Evolutionary conservation across 495 filamentous ascomycete genomes (phyloP).

Genomic region (Aspergillus sparsus): DNA sequence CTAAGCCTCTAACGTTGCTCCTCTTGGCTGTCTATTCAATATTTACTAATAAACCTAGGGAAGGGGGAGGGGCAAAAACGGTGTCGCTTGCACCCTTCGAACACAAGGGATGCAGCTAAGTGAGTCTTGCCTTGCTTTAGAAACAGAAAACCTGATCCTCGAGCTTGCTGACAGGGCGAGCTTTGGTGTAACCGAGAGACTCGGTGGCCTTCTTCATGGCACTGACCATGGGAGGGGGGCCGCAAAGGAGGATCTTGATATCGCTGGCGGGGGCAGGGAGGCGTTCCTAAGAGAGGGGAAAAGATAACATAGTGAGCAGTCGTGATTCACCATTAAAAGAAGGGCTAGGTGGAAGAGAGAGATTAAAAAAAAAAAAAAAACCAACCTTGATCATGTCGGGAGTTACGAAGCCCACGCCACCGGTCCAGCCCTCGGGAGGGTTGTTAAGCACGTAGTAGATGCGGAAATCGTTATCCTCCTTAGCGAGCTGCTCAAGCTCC

Average conservation of each 20-base stretch:
- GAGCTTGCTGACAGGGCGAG: constrained; percentile 91
- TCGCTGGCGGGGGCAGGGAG: constrained; percentile 81
- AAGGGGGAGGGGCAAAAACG: not conserved
- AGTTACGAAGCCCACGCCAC: constrained; percentile 91
- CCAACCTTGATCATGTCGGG: constrained; percentile 90
- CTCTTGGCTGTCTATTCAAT: not conserved
- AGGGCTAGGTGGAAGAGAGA: not conserved
- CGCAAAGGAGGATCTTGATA: constrained; percentile 95
- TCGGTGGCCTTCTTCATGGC: constrained; percentile 97
- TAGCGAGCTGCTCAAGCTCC: constrained; percentile 76
- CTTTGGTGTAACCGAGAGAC: constrained; percentile 84
- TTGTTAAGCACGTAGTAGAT: constrained; percentile 96
- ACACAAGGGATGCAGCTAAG: too few relatives aligned
- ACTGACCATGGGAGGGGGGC: constrained; percentile 93
- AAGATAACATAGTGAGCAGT: constrained; percentile 4
- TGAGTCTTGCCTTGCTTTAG: constrained; percentile 47
- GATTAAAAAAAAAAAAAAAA: constrained; percentile 22
- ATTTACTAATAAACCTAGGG: not conserved
- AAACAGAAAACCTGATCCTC: constrained; percentile 98
- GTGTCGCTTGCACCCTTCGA: not conserved
- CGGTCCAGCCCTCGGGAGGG: constrained; percentile 85
- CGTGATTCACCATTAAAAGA: constrained; percentile 21
- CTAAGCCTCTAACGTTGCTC: not conserved
- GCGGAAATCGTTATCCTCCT: constrained; percentile 75
- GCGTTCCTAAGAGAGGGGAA: constrained; percentile 55